phyloP scores from a whole-genome alignment of 495 filamentous ascomycete species.

The Daldinia grandis region DNA sequence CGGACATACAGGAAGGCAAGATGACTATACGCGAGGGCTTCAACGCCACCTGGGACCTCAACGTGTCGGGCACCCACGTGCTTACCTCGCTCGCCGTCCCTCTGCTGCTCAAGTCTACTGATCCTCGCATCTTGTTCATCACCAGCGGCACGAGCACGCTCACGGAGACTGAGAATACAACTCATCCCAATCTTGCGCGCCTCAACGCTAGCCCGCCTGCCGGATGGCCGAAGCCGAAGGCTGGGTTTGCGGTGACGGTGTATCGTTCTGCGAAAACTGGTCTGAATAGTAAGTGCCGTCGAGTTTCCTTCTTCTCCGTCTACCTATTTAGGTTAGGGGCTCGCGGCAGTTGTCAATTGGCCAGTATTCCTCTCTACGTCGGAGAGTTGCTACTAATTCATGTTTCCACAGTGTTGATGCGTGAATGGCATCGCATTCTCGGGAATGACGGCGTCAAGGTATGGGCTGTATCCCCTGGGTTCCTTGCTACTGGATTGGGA shows the following conservation, averaged over 20 bases:
- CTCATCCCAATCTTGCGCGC: conserved; percentile 1
- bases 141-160: conserved; percentile 60
- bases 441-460: conserved; percentile 69
- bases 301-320: neutral
- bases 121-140: conserved; percentile 61
- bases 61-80: conserved; percentile 58
- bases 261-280: conserved; percentile 67
- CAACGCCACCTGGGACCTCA: conserved; percentile 61
- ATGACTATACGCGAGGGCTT: conserved; percentile 53
- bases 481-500: conserved; percentile 62
- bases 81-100: conserved; percentile 57
- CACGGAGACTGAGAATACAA: conserved; percentile 45
- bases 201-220: conserved; percentile 50
- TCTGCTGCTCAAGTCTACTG: conserved; percentile 53
- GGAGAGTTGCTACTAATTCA: neutral
- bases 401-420: conserved; percentile 60
- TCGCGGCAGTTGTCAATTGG: neutral
- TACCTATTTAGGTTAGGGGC: too few species aligned
- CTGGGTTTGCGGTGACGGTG: conserved; percentile 29
- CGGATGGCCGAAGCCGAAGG: conserved; percentile 53
- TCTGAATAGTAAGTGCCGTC: conserved; percentile 56
- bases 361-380: neutral
- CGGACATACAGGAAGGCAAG: conserved; percentile 31
- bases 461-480: conserved; percentile 63
- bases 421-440: conserved; percentile 62